A percentile compares a stretch with the other conserved stretches of the same genome.
Conservation (phyloP, 305 asterid genomes). For the Fraxinus sp. region DNA sequence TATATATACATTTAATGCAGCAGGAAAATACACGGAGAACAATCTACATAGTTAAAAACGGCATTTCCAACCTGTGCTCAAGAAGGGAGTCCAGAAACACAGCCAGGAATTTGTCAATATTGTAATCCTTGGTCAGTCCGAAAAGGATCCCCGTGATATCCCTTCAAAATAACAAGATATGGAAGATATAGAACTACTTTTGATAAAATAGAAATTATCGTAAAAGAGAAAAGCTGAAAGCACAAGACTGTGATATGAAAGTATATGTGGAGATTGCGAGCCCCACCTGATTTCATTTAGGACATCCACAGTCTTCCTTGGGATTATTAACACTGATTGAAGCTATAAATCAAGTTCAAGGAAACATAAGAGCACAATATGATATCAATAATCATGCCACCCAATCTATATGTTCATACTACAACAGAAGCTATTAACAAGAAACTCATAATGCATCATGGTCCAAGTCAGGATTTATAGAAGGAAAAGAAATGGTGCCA, state of each 20-base stretch:
- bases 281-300: conserved; percentile 59
- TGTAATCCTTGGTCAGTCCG: conserved; percentile 67
- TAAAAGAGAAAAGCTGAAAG: not conserved
- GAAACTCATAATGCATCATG: conserved; percentile 22
- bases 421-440: conserved; percentile 12
- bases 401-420: not conserved
- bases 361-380: conserved; percentile 14
- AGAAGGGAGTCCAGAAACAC: conserved; percentile 75
- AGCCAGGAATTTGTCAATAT: conserved; percentile 63
- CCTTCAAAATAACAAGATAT: conserved; percentile 43
- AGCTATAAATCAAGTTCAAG: conserved; percentile 37
- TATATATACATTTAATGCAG: conserved; percentile 24
- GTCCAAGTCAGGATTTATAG: not conserved
- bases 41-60: not conserved
- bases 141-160: conserved; percentile 57
- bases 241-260: conserved; percentile 11
- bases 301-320: conserved; percentile 66
- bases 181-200: conserved; percentile 7
- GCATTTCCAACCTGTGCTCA: conserved; percentile 64
- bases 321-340: conserved; percentile 68
- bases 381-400: not conserved
- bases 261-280: conserved; percentile 9
- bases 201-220: conserved; percentile 6
- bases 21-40: conserved; percentile 1
- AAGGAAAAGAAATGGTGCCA: conserved; percentile 8